A percentile compares a stretch with the other conserved stretches of the same genome.
These are phyloP conservation scores for Cladorrhinum samala DNA, from an alignment of 495 filamentous ascomycete genomes.

Conservation along the genomic window DNA sequence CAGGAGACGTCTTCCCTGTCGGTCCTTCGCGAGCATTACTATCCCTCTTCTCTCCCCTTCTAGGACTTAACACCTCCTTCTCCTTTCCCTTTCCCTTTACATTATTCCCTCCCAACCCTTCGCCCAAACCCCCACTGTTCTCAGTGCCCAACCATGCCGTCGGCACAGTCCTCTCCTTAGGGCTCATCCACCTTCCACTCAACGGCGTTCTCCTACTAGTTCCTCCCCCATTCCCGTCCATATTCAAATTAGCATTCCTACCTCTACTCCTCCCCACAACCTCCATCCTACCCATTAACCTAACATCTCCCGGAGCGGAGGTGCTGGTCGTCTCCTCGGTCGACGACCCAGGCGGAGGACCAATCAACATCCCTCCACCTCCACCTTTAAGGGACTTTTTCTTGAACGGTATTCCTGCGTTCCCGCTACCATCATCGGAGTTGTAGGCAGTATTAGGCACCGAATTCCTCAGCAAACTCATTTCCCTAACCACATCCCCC, in stretches of 20 bases:
- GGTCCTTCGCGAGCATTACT: not conserved
- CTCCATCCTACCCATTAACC: not conserved
- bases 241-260: not conserved
- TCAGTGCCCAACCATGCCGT: not conserved
- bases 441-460: constrained; percentile 34
- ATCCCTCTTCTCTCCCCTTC: not conserved
- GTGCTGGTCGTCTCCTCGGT: not conserved
- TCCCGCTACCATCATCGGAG: constrained; percentile 33
- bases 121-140: not conserved
- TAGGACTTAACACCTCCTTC: not conserved
- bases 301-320: not conserved
- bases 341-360: not conserved
- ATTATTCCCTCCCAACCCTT: not conserved
- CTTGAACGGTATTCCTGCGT: constrained; percentile 5
- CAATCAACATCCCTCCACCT: constrained; percentile 1
- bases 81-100: constrained; percentile 27
- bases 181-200: not conserved
- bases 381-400: not conserved
- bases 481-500: constrained; percentile 75
- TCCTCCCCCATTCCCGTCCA: too few relatives aligned
- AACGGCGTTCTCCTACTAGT: not conserved
- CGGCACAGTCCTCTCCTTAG: not conserved
- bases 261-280: not conserved
- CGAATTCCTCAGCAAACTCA: constrained; percentile 54
- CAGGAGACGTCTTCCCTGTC: constrained; percentile 2